Evolutionary conservation across 2,329 filamentous ascomycete species (phyloP).

Genomic region (Sclerotinia trifoliorum): DNA sequence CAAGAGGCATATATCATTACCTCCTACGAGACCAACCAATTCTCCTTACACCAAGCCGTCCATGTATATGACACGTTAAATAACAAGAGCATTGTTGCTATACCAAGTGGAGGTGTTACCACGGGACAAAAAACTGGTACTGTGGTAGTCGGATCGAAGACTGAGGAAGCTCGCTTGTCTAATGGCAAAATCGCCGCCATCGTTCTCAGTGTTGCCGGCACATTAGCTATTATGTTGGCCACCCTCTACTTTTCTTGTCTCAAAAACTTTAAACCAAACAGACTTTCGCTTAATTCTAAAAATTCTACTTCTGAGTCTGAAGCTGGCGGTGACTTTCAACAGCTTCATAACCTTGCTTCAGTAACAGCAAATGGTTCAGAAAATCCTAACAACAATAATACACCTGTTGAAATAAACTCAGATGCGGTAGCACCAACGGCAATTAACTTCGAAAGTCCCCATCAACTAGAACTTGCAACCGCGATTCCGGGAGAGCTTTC

Average conservation of each 20-base stretch:
- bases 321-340: background rate
- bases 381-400: conserved; percentile 41
- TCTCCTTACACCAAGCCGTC: conserved; percentile 39
- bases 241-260: conserved; percentile 13
- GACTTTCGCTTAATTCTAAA: background rate
- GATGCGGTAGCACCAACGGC: conserved; percentile 49
- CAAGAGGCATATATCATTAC: conserved; percentile 42
- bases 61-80: conserved; percentile 32
- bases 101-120: conserved; percentile 11
- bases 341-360: conserved; percentile 45
- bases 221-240: conserved; percentile 24
- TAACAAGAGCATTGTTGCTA: conserved; percentile 33
- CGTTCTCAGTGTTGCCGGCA: conserved; percentile 25
- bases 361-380: conserved; percentile 47
- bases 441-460: conserved; percentile 32
- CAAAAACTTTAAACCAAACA: background rate
- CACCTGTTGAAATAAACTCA: conserved; percentile 35
- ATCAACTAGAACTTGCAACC: conserved; percentile 34
- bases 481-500: conserved; percentile 26
- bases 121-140: background rate
- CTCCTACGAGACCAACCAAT: conserved; percentile 39
- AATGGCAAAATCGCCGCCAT: conserved; percentile 34
- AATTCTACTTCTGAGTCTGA: conserved; percentile 1
- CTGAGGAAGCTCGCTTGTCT: conserved; percentile 17
- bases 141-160: too few species aligned